phyloP scores from a whole-genome alignment of 73 alveolate species.

The Blepharisma stoltei region DNA sequence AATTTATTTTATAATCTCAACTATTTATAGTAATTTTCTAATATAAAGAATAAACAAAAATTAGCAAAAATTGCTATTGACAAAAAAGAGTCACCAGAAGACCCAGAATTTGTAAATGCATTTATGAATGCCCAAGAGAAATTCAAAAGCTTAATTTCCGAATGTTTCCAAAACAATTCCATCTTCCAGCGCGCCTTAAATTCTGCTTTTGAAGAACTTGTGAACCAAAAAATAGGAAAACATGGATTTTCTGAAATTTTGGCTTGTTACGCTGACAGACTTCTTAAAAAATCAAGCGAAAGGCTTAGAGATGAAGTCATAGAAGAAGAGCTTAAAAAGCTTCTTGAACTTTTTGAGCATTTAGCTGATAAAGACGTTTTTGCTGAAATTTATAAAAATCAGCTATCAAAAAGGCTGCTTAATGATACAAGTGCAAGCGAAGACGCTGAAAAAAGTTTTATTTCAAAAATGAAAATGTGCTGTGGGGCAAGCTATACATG shows the following conservation, averaged over 20 bases:
- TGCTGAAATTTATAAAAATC: constrained; percentile 49
- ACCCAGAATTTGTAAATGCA: constrained; percentile 33
- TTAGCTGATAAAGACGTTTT: constrained; percentile 60
- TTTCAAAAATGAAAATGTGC: constrained; percentile 53
- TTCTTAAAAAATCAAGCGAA: constrained; percentile 48
- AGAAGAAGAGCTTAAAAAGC: constrained; percentile 43
- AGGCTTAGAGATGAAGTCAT: constrained; percentile 29
- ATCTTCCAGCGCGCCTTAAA: constrained; percentile 43
- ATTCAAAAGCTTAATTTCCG: constrained; percentile 35
- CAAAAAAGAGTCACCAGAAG: constrained; percentile 39
- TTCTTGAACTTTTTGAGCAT: constrained; percentile 48
- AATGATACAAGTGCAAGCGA: constrained; percentile 41
- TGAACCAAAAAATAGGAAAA: constrained; percentile 41
- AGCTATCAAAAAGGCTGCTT: constrained; percentile 58
- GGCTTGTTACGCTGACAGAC: constrained; percentile 44
- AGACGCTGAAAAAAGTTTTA: constrained; percentile 48
- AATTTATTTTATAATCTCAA: too few relatives aligned
- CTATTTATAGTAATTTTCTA: too few relatives aligned
- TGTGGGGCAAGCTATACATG: constrained; percentile 61
- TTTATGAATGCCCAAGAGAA: constrained; percentile 36
- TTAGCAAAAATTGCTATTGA: constrained; percentile 10
- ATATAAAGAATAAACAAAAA: constrained; percentile 22
- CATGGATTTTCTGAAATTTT: constrained; percentile 50
- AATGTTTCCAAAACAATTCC: constrained; percentile 42
- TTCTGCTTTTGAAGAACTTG: constrained; percentile 41